Evolutionary conservation across 1,284 basidiomycete species (phyloP).

Genomic region (Ustilago crameri): DNA sequence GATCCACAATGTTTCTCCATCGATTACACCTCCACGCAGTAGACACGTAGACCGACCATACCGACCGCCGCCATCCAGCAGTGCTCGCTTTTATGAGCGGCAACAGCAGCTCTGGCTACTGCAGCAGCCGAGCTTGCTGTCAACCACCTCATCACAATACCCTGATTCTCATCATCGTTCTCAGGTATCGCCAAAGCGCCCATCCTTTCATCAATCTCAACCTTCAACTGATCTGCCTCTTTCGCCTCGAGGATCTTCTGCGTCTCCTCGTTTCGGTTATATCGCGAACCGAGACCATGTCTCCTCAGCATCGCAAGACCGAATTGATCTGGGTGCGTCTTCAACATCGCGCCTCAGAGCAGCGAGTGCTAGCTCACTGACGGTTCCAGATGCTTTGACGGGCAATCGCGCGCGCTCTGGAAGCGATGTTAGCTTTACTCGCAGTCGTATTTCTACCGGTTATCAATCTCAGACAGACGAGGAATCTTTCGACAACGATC

Average conservation of each 20-base stretch:
- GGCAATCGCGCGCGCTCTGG: slow-evolving; percentile 23
- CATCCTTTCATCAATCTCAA: neutral
- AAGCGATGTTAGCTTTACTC: slow-evolving; percentile 45
- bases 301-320: neutral
- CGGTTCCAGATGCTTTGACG: slow-evolving; percentile 7
- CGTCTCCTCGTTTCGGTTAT: neutral
- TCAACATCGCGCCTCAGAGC: slow-evolving; percentile 9
- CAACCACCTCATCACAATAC: neutral
- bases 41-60: slow-evolving; percentile 30
- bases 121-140: slow-evolving; percentile 8
- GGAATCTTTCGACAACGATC: slow-evolving; percentile 13
- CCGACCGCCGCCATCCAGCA: slow-evolving; percentile 45
- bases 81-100: slow-evolving; percentile 38
- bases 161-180: neutral
- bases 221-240: no score
- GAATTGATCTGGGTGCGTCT: slow-evolving; percentile 4
- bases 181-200: neutral
- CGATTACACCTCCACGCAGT: slow-evolving; percentile 18
- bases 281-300: neutral
- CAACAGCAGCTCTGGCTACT: slow-evolving; percentile 36
- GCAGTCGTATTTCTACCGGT: slow-evolving; percentile 30
- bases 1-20: slow-evolving; percentile 14
- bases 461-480: slow-evolving; percentile 26
- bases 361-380: slow-evolving; percentile 21
- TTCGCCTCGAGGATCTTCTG: no score